Percentiles rank a stretch among this genome's conserved stretches.
Evolutionary conservation across 768 basidiomycete species (phyloP).

Genomic region (Hericium coralloides): DNA sequence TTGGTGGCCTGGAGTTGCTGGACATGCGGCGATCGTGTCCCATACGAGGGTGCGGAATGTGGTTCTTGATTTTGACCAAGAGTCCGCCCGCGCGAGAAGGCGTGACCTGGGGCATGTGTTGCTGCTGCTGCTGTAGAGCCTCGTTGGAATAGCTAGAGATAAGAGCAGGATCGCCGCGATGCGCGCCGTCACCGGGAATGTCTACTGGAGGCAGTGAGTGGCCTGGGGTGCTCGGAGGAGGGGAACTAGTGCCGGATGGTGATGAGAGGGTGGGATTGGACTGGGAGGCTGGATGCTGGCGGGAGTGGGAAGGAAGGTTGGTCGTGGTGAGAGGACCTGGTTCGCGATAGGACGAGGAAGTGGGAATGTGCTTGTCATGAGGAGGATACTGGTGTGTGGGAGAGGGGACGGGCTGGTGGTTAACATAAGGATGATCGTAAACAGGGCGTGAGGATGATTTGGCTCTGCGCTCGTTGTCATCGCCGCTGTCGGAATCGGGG

Average conservation of each 20-base stretch:
- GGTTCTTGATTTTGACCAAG: conserved; percentile 17
- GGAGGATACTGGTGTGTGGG: conserved; percentile 22
- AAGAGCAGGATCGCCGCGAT: conserved; percentile 21
- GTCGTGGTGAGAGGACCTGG: conserved; percentile 29
- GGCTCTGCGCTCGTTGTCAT: conserved; percentile 23
- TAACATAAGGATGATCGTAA: conserved; percentile 14
- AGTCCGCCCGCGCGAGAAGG: conserved; percentile 14
- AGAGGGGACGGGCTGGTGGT: conserved; percentile 18
- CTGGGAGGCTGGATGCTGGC: conserved; percentile 24
- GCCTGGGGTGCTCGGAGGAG: conserved; percentile 60
- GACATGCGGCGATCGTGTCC: conserved; percentile 18
- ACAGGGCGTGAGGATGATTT: conserved; percentile 7
- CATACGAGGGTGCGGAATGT: conserved; percentile 11
- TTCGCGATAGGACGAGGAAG: conserved; percentile 15
- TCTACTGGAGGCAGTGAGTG: conserved; percentile 36
- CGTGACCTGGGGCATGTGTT: conserved; percentile 14
- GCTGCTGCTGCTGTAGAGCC: conserved; percentile 27
- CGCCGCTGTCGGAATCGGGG: conserved; percentile 35
- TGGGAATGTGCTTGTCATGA: conserved; percentile 16
- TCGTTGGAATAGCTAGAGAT: conserved; percentile 21
- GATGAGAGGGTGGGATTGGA: conserved; percentile 57
- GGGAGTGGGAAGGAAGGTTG: conserved; percentile 21
- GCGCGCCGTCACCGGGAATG: conserved; percentile 28
- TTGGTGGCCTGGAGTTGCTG: conserved; percentile 23
- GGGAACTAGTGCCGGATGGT: conserved; percentile 61